Evolutionary conservation across 2,329 filamentous ascomycete genomes (phyloP), one percentile per base, ranked within the genome.

Genomic region (Talaromyces sp.): DNA sequence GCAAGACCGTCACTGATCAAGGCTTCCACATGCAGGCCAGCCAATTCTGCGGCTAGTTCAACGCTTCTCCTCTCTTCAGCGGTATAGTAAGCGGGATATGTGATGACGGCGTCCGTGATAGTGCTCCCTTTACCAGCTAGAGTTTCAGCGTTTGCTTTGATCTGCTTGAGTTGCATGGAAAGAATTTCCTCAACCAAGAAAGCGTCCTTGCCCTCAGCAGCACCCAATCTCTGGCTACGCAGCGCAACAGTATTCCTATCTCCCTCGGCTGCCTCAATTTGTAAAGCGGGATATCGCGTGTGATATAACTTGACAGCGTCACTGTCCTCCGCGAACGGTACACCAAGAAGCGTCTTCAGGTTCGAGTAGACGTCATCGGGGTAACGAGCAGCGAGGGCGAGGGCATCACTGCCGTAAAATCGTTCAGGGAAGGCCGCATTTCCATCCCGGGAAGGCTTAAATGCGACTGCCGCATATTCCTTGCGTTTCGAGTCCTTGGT

Each of bases 401-500:
- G 84, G 67, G 95, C 94, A 81, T 98, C 93, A 69, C 90, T 91
- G 75, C 95, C 95, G 75, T 98, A 99, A 66, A 90, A 86, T 73
- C 95, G 86, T 80, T 99, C 95, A 45, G 95, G 95, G 77, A 90
- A 97, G 19, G 82, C 80, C 62, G 86, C 89, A 70, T 83, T 82
- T 73, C 86, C 85, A 66, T 87, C 83, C 71, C 86, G 86, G n/a
- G 87, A 84, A 43, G 93, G 92, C 81, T 99, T 98, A 82, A 99
- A 98, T 50, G 92, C 90, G 70, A 99, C 88, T 49, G 93, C 93
- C 1, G 93, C 92, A 27, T 86, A 87, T 78, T 99, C 95, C 83
- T 99, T 99, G 74, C 95, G 90, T 78, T 96, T 91, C 35, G 95
- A 97, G 81, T 99, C 95, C 78, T 98, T 99, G 35, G 93, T 97